phyloP scores from a whole-genome alignment of 306 rosid genomes.

The Sicyos edulis region DNA sequence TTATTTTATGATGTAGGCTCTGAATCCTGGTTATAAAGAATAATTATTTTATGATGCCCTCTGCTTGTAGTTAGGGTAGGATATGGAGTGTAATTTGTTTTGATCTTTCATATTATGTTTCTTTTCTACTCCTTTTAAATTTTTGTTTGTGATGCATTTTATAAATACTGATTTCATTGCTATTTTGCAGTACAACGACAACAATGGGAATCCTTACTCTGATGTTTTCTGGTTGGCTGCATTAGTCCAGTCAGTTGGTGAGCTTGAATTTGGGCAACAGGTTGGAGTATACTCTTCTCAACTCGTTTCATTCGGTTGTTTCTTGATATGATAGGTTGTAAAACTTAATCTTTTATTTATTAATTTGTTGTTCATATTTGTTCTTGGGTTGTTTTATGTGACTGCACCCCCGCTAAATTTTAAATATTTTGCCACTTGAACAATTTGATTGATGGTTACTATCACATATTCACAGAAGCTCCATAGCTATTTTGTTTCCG shows the following conservation, averaged over 20 bases:
- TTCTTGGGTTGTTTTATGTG: background rate
- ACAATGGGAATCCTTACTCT: slow-evolving; percentile 84
- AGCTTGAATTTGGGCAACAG: slow-evolving; percentile 96
- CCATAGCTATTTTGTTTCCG: background rate
- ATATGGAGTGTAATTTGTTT: background rate
- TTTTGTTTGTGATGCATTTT: slow-evolving; percentile 5
- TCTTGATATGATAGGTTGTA: slow-evolving; percentile 1
- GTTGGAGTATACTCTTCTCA: slow-evolving; percentile 28
- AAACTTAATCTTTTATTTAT: slow-evolving; percentile 8
- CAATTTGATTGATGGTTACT: background rate
- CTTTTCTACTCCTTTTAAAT: background rate
- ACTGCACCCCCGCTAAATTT: background rate
- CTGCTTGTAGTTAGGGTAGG: slow-evolving; percentile 2
- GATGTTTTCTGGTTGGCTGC: slow-evolving; percentile 98
- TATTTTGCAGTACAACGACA: slow-evolving; percentile 78
- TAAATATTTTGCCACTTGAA: background rate
- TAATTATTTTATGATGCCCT: background rate
- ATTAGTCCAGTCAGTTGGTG: slow-evolving; percentile 80
- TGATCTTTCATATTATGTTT: background rate
- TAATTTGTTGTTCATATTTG: background rate
- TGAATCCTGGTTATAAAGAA: background rate
- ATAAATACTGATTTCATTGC: background rate
- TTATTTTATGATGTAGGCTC: too few species aligned
- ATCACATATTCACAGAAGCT: background rate
- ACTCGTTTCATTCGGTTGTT: slow-evolving; percentile 5